Conservation (phyloP, 495 filamentous ascomycete genomes). For the Neurospora sp. region DNA sequence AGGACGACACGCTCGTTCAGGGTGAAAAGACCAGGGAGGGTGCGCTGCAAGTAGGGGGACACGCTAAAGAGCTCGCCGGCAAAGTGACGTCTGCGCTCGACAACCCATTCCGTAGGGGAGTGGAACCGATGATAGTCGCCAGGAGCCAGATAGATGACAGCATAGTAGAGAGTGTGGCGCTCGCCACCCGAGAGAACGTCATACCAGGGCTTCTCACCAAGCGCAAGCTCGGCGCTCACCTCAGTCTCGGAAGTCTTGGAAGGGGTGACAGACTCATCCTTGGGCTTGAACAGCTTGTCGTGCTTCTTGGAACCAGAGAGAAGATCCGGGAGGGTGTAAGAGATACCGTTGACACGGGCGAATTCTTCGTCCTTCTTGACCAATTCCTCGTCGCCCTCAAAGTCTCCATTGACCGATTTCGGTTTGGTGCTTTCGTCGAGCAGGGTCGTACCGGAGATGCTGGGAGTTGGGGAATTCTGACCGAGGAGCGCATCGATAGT, state of each 20-base stretch:
- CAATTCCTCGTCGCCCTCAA: slow-evolving; percentile 45
- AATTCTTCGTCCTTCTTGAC: slow-evolving; percentile 81
- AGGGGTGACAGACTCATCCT: slow-evolving; percentile 39
- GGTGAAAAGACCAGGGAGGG: slow-evolving; percentile 86
- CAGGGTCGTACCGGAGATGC: slow-evolving; percentile 22
- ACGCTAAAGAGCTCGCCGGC: slow-evolving; percentile 93
- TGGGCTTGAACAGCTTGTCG: slow-evolving; percentile 24
- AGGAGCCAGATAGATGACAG: slow-evolving; percentile 93
- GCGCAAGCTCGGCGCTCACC: slow-evolving; percentile 75
- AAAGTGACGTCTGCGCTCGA: slow-evolving; percentile 84
- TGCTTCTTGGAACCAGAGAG: slow-evolving; percentile 57
- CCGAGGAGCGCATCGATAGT: slow-evolving; percentile 87
- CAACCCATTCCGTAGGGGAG: slow-evolving; percentile 88
- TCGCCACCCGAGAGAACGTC: slow-evolving; percentile 46
- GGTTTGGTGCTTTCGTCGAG: slow-evolving; percentile 3
- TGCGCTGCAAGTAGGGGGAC: slow-evolving; percentile 85
- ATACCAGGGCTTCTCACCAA: slow-evolving; percentile 70
- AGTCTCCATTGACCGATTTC: slow-evolving; percentile 1
- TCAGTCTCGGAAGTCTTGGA: slow-evolving; percentile 65
- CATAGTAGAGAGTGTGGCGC: slow-evolving; percentile 73
- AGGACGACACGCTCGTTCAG: slow-evolving; percentile 94
- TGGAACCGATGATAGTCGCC: slow-evolving; percentile 99
- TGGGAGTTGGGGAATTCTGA: slow-evolving; percentile 39
- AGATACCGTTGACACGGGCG: slow-evolving; percentile 90
- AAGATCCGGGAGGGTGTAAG: slow-evolving; percentile 84